These are phyloP conservation scores for Ramaria rubella DNA, from an alignment of 768 basidiomycete species.

Conservation along the genomic window DNA sequence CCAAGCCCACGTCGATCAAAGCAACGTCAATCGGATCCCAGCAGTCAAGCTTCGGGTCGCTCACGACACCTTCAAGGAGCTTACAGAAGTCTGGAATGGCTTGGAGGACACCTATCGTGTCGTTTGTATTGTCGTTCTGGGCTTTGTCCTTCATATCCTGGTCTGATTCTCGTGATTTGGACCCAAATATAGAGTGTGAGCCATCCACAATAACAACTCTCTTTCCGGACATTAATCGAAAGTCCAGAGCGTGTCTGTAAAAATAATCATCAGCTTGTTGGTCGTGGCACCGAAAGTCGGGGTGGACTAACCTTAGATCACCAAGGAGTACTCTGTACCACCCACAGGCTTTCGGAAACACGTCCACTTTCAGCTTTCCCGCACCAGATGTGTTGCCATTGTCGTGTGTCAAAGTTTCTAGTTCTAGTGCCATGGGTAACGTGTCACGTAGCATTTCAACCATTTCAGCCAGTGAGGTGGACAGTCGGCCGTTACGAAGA, in stretches of 20 bases:
- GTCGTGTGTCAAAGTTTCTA: conserved; percentile 37
- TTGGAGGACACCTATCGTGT: conserved; percentile 35
- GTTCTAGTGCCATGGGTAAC: conserved; percentile 66
- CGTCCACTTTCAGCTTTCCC: conserved; percentile 37
- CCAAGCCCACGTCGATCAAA: conserved; percentile 52
- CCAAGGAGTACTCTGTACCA: conserved; percentile 77
- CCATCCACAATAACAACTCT: conserved; percentile 71
- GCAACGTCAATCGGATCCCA: conserved; percentile 29
- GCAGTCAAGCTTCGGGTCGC: conserved; percentile 32
- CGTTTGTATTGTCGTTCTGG: conserved; percentile 6
- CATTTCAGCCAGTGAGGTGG: conserved; percentile 57
- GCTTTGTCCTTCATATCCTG: neutral
- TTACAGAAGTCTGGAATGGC: conserved; percentile 55
- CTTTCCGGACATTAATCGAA: conserved; percentile 62
- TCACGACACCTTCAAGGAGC: conserved; percentile 46
- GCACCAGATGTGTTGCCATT: neutral
- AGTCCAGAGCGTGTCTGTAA: conserved; percentile 67
- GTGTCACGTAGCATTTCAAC: conserved; percentile 69
- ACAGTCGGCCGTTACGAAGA: conserved; percentile 60
- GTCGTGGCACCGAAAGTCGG: neutral
- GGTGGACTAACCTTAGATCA: conserved; percentile 47
- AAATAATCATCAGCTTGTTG: conserved; percentile 6
- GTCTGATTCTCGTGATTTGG: neutral
- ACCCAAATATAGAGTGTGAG: conserved; percentile 33
- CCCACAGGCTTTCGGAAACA: conserved; percentile 72